Base-by-base conservation (phyloP, 371 early-diverging fungal species). In the Mucor mucedo region DNA sequence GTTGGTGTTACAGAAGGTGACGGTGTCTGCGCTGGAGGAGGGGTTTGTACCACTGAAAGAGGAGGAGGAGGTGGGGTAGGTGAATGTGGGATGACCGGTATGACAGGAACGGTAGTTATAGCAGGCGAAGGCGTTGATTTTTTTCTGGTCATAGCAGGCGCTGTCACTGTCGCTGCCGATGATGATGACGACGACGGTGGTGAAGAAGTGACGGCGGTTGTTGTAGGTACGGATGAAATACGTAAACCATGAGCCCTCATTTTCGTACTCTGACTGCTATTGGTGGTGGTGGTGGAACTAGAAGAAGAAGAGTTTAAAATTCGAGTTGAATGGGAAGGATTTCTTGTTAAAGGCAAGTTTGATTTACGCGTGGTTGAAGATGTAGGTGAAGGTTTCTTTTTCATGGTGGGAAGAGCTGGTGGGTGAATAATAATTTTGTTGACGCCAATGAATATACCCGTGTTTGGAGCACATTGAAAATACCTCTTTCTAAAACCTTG, bases 371-470 rank as follows among this genome's bases (percentile, higher is more conserved):
- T 47, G 28, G 60, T 30, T 2, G 54, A 52, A 40, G 42, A 53
- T 6, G 64, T 59, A 2, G 49, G 32, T 7, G 59, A 55, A 0
- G 61, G 56, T 0, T 65, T 44, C 35, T 62, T 57, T 14, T 42
- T 44, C 30, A 52, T 16, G 16, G 69, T 16, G 16, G 69, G 52
- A 6, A 66, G 10, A 4, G 59, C 42, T 13, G 67, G 54, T 10
- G 64, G 38, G 13, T 77, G 64, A 16, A 76, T 69, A 11, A 73
- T 73, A 9, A 90, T 71, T 64, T 89, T 90, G 14, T 83, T 80
- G 4, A 85, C 80, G 27, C 83, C 73, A 35, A 91, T 81, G 73
- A 93, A 93, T 29, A 93, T 74, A 35, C 92, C 93, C 11, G 80
- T 80, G 48, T 85, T 84, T 2, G 87, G 85, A 41, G 85, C 77